phyloP scores from a whole-genome alignment of 192 early-diverging fungal species.

The Dispira simplex region DNA sequence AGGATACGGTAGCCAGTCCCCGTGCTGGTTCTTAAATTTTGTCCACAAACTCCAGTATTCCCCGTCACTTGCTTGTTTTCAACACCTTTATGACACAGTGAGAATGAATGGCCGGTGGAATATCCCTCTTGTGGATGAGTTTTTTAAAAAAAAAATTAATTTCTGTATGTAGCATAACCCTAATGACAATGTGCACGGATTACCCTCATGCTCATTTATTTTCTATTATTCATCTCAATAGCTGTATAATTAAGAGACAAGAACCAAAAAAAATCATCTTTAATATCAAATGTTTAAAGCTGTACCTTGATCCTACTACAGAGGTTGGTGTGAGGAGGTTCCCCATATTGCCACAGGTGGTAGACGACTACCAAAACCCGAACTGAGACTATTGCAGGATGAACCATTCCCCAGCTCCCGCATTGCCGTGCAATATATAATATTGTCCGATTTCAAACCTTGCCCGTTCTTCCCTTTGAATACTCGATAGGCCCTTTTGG shows the following conservation, averaged over 20 bases:
- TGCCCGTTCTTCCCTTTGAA: neutral
- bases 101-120: neutral
- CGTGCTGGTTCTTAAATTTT: neutral
- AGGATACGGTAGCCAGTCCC: neutral
- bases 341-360: neutral
- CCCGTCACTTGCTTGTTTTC: neutral
- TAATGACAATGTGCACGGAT: too few relatives aligned
- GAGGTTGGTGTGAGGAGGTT: neutral
- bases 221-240: neutral
- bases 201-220: too few relatives aligned
- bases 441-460: neutral
- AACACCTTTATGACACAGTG: neutral
- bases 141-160: too few relatives aligned
- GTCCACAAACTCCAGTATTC: neutral
- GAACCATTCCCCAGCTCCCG: slow-evolving; percentile 1
- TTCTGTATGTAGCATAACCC: too few relatives aligned
- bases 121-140: neutral
- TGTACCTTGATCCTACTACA: neutral
- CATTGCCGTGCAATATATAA: neutral
- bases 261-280: neutral
- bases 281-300: neutral
- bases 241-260: neutral
- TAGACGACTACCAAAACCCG: neutral
- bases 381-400: neutral
- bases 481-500: neutral